Conservation (phyloP, 2,329 filamentous ascomycete species). For the Xylaria sp. region DNA sequence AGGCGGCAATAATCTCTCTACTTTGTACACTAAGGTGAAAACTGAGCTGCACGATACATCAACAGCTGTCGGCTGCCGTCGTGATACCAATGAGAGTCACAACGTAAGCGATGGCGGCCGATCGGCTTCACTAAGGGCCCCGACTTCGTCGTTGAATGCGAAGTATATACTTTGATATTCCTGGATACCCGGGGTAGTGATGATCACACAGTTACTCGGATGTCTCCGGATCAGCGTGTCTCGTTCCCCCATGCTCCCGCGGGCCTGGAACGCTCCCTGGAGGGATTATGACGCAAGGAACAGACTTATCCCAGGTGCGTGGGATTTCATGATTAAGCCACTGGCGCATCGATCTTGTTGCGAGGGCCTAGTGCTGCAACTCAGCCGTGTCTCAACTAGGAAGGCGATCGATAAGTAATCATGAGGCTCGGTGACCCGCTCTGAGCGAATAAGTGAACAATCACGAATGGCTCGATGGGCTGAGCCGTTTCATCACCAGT, state of each 20-base stretch:
- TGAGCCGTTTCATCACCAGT: slow-evolving; percentile 1
- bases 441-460: not conserved
- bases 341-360: not conserved
- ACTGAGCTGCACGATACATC: not conserved
- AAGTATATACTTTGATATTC: not conserved
- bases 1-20: slow-evolving; percentile 22
- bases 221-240: slow-evolving; percentile 32
- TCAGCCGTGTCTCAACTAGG: slow-evolving; percentile 30
- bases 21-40: slow-evolving; percentile 2
- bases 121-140: not conserved
- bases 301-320: slow-evolving; percentile 5
- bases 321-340: slow-evolving; percentile 2
- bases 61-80: slow-evolving; percentile 1
- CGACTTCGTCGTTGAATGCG: not conserved
- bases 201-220: slow-evolving; percentile 30
- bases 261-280: not conserved
- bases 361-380: slow-evolving; percentile 8
- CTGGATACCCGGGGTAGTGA: slow-evolving; percentile 1
- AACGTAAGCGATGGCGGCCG: slow-evolving; percentile 13
- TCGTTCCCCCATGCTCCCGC: slow-evolving; percentile 8
- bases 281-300: slow-evolving; percentile 15
- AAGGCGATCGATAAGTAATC: slow-evolving; percentile 26
- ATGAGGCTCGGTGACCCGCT: slow-evolving; percentile 25
- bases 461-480: slow-evolving; percentile 1
- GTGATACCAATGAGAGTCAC: slow-evolving; percentile 13